Evolutionary conservation across 495 filamentous ascomycete species (phyloP).

Genomic region (Tuber indicum): DNA sequence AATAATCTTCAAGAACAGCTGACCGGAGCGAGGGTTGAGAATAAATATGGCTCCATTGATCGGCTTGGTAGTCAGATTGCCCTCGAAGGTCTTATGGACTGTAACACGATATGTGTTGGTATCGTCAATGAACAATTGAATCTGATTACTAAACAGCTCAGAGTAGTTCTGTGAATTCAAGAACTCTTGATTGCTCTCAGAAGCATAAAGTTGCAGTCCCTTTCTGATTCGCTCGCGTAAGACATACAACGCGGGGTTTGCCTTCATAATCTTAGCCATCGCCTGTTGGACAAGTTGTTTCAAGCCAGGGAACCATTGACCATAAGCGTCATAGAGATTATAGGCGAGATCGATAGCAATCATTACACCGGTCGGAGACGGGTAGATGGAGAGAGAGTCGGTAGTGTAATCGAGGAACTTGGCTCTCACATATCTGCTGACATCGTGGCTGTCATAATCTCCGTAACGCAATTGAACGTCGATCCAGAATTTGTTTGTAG

Average conservation of each 20-base stretch:
- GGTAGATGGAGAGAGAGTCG: conserved; percentile 98
- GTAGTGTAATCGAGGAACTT: conserved; percentile 99
- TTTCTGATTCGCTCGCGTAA: conserved; percentile 96
- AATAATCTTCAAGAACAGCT: conserved; percentile 98
- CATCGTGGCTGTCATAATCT: conserved; percentile 98
- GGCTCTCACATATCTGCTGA: conserved; percentile 93
- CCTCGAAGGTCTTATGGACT: conserved; percentile 99
- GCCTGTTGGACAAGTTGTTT: conserved; percentile 96
- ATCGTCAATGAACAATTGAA: conserved; percentile 98
- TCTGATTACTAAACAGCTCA: conserved; percentile 97
- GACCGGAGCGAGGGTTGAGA: conserved; percentile 96
- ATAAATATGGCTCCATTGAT: conserved; percentile 99
- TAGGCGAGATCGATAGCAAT: conserved; percentile 97
- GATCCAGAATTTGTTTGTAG: conserved; percentile 99
- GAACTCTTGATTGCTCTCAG: conserved; percentile 99
- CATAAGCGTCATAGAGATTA: conserved; percentile 96
- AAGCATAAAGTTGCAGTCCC: conserved; percentile 95
- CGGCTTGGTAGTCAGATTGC: conserved; percentile 97
- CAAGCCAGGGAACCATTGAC: conserved; percentile 96
- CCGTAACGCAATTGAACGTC: conserved; percentile 97
- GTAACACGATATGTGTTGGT: conserved; percentile 99
- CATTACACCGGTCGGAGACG: conserved; percentile 95
- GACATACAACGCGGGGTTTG: conserved; percentile 94
- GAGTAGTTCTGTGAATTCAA: conserved; percentile 99
- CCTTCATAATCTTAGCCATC: conserved; percentile 99